Base-by-base conservation (phyloP, 768 basidiomycete genomes). In the Neoboletus brunneissimus region DNA sequence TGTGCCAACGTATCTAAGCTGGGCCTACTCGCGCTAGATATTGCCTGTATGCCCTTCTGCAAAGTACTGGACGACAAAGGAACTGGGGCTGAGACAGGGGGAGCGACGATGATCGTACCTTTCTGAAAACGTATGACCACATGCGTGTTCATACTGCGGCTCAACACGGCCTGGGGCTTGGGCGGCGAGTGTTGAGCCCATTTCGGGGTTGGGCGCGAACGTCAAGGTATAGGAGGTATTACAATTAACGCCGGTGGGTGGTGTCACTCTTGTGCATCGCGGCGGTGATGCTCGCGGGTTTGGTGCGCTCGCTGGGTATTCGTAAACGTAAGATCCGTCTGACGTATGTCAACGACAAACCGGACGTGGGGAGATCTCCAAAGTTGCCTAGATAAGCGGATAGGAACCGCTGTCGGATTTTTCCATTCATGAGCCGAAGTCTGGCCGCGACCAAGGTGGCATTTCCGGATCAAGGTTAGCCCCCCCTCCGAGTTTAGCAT, bases 311-410 rank as follows among this genome's bases (percentile, higher is more conserved):
- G 69, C 67, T 29, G 77, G 75, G 65, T 79, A 72, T 62, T 82
- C 77, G 62, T 79, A 78, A 23, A 80, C 0, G 75, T 69, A 53
- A 79, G 63, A 61, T 80, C 78, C 16, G 77, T 74, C 76, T 77
- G 22, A 37, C 27, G 37, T 2, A 34, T 22, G 25, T 40, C 55
- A 32, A 20, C 42, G n/a, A 40, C 11, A 27, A 41, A 58, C 29
- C 34, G 44, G n/a, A 31, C 25, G 23, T 12, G 38, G 15, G 12
- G 11, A 23, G 42, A 59, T 48, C 45, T 31, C 2, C 12, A 5
- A 16, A n/a, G 34, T 32, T 32, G 15, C 43, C 37, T 15, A n/a
- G 34, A 37, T 38, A 18, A 20, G 22, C 12, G 15, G 29, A 42
- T 32, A 32, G 48, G 20, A 15, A n/a, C 40, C 22, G 10, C 41